Base-by-base conservation (phyloP, 2,329 filamentous ascomycete species). In the Thermothelomyces thermophilus region DNA sequence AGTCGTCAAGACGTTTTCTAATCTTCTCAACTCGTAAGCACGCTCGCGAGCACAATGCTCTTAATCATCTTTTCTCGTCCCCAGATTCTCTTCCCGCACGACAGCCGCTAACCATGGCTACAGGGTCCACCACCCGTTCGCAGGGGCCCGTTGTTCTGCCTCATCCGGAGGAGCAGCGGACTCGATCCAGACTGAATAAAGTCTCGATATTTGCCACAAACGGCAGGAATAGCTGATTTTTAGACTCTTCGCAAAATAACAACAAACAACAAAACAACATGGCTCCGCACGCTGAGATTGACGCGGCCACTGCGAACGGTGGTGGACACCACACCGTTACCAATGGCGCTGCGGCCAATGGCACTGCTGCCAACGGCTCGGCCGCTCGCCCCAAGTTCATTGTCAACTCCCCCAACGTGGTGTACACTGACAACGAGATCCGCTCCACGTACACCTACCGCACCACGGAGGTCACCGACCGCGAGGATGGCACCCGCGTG, bases 1-100 rank as follows among this genome's bases (percentile, higher is more conserved):
- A 70, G 69, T 72, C 84, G 85, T 80, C 88, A 95, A 87, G 75
- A 95, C 89, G 90, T 96, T 95, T 85, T 91, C 90, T 79, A 96
- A 95, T 76, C 86, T 94, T 64, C 85, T 96, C 63, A 93, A 93
- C 82, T 95, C 90, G 90, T 95, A 80, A 70, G 89, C 19, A 20
- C 2, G n/a, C n/a, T n/a, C n/a, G n/a, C n/a, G n/a, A n/a, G n/a
- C n/a, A n/a, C n/a, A n/a, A n/a, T n/a, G n/a, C n/a, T n/a, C n/a
- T n/a, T n/a, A n/a, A n/a, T n/a, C n/a, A n/a, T n/a, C n/a, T n/a
- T n/a, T n/a, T n/a, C n/a, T n/a, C n/a, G n/a, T n/a, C n/a, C n/a
- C n/a, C n/a, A n/a, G n/a, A n/a, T n/a, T n/a, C n/a, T n/a, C n/a
- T n/a, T n/a, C 24, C 13, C 11, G 2, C 26, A n/a, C 9, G 9